These are phyloP conservation scores for Trametes cinnabarina DNA, from an alignment of 768 basidiomycete species.

Conservation along the genomic window DNA sequence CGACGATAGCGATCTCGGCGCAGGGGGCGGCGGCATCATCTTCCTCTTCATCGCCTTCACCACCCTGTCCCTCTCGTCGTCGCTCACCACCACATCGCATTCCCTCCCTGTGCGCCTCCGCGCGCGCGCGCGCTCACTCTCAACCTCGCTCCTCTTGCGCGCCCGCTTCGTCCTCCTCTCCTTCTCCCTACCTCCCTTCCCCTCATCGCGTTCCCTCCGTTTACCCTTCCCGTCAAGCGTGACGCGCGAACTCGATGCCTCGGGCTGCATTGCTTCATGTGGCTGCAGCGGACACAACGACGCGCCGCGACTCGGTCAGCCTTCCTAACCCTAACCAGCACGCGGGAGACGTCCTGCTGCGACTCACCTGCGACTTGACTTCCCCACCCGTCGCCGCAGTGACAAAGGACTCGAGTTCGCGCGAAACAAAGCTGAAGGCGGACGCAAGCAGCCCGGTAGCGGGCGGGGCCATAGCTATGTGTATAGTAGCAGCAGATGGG, in stretches of 20 bases:
- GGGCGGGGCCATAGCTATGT: conserved; percentile 14
- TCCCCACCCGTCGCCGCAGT: conserved; percentile 55
- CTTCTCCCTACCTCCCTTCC: conserved; percentile 9
- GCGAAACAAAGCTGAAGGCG: conserved; percentile 66
- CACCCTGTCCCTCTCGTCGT: conserved; percentile 6
- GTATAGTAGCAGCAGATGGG: conserved; percentile 15
- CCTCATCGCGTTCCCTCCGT: conserved; percentile 10
- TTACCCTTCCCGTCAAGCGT: conserved; percentile 22
- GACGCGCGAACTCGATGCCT: conserved; percentile 27
- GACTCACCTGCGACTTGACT: conserved; percentile 53
- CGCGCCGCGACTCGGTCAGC: background rate
- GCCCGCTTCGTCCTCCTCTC: conserved; percentile 18
- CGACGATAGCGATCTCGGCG: conserved; percentile 6
- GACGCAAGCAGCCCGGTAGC: conserved; percentile 51
- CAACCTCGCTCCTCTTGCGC: conserved; percentile 16
- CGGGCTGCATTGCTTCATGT: conserved; percentile 13
- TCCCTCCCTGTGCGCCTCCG: conserved; percentile 8
- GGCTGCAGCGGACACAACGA: conserved; percentile 3
- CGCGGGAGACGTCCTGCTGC: background rate
- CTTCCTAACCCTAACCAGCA: conserved; percentile 5
- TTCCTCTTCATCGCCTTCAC: conserved; percentile 8
- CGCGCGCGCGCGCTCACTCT: conserved; percentile 10
- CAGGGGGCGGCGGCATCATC: background rate
- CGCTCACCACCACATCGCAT: background rate
- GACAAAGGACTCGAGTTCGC: conserved; percentile 71